A percentile compares a stretch with the other conserved stretches of the same genome.
Evolutionary conservation across 768 basidiomycete genomes (phyloP).

Genomic region (Clitopilus passeckerianus): DNA sequence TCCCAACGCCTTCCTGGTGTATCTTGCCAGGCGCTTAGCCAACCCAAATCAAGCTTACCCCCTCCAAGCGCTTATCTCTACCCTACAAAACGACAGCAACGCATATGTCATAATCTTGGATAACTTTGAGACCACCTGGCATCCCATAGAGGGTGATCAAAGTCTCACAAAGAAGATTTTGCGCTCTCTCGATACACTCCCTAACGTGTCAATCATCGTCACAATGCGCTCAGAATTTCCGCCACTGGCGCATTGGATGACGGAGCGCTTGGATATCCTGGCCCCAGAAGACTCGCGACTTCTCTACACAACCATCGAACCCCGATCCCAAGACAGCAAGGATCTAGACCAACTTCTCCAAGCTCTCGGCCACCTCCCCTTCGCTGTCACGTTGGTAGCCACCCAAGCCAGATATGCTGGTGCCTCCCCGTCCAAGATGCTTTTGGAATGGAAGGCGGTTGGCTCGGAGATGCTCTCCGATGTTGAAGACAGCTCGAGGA

Average conservation of each 20-base stretch:
- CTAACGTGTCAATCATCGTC: neutral
- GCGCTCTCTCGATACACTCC: neutral
- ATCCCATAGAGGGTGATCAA: neutral
- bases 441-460: neutral
- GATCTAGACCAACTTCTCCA: neutral
- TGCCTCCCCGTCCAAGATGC: neutral
- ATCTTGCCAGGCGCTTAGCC: conserved; percentile 15
- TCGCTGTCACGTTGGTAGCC: neutral
- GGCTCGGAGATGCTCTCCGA: neutral
- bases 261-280: neutral
- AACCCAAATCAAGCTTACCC: conserved; percentile 13
- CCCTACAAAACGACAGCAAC: conserved; percentile 12
- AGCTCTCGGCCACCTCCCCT: neutral
- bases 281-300: neutral
- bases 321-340: no score
- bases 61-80: conserved; percentile 14
- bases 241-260: neutral
- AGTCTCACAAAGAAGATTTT: neutral
- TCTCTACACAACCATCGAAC: neutral
- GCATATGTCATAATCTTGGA: neutral
- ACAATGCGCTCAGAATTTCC: neutral
- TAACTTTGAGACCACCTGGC: neutral
- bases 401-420: neutral
- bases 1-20: conserved; percentile 10
- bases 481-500: neutral